Conservation (phyloP, 2,329 filamentous ascomycete species). For the Fusarium lyarnte region DNA sequence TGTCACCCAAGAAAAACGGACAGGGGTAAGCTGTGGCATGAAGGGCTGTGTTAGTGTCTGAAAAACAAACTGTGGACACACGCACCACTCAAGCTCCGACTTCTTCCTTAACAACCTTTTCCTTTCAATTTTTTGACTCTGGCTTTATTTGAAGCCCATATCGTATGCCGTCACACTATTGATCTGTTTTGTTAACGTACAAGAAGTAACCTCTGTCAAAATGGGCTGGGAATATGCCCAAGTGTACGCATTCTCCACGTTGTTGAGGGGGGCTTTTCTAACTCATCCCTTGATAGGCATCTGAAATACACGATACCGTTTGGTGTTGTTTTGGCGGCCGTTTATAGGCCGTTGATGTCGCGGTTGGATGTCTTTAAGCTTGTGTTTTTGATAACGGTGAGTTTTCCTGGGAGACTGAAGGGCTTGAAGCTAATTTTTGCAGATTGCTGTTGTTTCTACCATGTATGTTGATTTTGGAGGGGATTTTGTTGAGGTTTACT, state of each 20-base stretch:
- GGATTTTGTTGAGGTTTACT: not conserved
- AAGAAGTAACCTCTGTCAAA: constrained; percentile 21
- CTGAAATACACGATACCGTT: constrained; percentile 38
- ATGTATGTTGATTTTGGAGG: constrained; percentile 47
- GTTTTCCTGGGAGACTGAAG: accelerated
- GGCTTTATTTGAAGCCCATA: not conserved
- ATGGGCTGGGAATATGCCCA: constrained; percentile 39
- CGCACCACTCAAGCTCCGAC: not conserved
- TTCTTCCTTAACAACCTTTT: not conserved
- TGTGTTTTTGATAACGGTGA: constrained; percentile 30
- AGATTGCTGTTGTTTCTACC: constrained; percentile 69
- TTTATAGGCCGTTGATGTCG: constrained; percentile 31
- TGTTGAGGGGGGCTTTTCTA: not conserved
- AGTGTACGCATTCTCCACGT: constrained; percentile 23
- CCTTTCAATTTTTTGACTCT: not conserved
- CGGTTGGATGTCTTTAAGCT: constrained; percentile 32
- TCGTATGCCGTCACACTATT: not conserved
- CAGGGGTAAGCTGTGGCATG: not conserved
- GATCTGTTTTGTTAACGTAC: not conserved
- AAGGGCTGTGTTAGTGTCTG: not conserved
- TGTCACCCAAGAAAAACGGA: not conserved
- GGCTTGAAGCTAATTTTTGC: not conserved
- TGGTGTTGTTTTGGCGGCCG: constrained; percentile 12
- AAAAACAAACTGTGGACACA: constrained; percentile 5
- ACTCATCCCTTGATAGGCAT: constrained; percentile 18